phyloP scores from a whole-genome alignment of 164 flowering plant species.

The Nymphaea colorata region DNA sequence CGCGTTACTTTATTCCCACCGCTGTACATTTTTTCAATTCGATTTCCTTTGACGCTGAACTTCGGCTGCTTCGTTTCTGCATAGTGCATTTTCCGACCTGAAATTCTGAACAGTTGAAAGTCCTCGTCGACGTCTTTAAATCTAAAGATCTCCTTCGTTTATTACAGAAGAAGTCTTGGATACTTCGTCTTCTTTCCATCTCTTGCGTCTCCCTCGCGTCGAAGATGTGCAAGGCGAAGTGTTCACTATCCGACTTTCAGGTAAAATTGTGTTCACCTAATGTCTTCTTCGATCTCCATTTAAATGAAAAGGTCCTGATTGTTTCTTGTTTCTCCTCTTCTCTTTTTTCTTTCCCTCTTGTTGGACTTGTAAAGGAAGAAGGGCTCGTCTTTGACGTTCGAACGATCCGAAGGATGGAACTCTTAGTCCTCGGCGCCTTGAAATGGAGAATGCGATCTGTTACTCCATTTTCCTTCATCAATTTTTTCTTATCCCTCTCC shows the following conservation, averaged over 20 bases:
- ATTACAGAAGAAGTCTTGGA: conserved; percentile 54
- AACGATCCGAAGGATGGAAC: conserved; percentile 45
- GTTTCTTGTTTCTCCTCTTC: not conserved
- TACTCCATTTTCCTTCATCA: conserved; percentile 52
- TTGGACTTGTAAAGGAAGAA: conserved; percentile 5
- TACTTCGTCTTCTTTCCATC: conserved; percentile 31
- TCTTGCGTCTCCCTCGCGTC: conserved; percentile 49
- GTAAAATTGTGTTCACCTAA: conserved; percentile 7
- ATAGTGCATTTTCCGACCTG: no score
- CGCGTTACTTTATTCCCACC: no score
- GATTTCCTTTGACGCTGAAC: no score
- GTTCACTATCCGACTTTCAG: conserved; percentile 34
- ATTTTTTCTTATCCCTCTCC: conserved; percentile 39
- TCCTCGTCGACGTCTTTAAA: not conserved
- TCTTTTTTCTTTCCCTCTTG: not conserved
- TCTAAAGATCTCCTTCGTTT: conserved; percentile 3
- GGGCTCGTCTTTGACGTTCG: conserved; percentile 37
- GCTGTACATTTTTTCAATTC: no score
- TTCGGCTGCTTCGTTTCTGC: no score
- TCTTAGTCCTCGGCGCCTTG: conserved; percentile 42
- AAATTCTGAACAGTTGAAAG: no score
- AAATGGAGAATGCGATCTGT: conserved; percentile 75
- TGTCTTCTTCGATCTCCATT: no score
- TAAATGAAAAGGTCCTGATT: not conserved
- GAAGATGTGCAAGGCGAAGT: conserved; percentile 42